Conservation (phyloP, 805 yeast species). For the Kodamaea sagamina region DNA sequence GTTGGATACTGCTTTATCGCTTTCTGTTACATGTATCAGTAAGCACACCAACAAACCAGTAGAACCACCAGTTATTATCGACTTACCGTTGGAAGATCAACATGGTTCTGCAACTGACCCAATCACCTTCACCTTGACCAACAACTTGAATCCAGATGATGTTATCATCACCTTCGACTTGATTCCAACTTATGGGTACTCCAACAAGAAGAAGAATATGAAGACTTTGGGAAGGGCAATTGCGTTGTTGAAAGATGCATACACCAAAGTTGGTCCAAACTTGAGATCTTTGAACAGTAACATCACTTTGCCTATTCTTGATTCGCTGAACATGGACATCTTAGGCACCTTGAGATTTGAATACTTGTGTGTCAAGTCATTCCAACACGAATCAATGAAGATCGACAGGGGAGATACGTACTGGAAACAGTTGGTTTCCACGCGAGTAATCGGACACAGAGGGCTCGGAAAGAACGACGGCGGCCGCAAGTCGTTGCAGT, state of each 20-base stretch:
- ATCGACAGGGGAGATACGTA: slow-evolving; percentile 73
- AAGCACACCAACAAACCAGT: slow-evolving; percentile 28
- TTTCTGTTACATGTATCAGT: slow-evolving; percentile 53
- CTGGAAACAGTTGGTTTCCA: slow-evolving; percentile 87
- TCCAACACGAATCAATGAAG: slow-evolving; percentile 66
- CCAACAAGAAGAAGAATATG: slow-evolving; percentile 24
- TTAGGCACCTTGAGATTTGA: slow-evolving; percentile 81
- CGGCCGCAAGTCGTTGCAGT: slow-evolving; percentile 73
- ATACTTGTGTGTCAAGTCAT: slow-evolving; percentile 68
- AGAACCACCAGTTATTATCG: slow-evolving; percentile 65
- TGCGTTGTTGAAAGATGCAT: slow-evolving; percentile 62
- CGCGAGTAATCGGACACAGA: slow-evolving; percentile 93
- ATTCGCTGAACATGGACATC: slow-evolving; percentile 66
- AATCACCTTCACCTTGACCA: slow-evolving; percentile 63
- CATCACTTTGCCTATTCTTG: slow-evolving; percentile 75
- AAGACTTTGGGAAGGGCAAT: slow-evolving; percentile 81
- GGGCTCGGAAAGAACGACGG: slow-evolving; percentile 88
- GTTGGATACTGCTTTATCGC: slow-evolving; percentile 82
- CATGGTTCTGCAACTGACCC: slow-evolving; percentile 72
- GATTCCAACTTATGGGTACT: slow-evolving; percentile 79
- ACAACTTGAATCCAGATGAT: slow-evolving; percentile 48
- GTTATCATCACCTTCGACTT: slow-evolving; percentile 75
- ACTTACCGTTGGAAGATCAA: slow-evolving; percentile 81
- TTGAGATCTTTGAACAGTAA: slow-evolving; percentile 66
- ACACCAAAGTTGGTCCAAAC: slow-evolving; percentile 67